A percentile compares a stretch with the other conserved stretches of the same genome.
phyloP scores from a whole-genome alignment of 768 basidiomycete species.

The Tylopilus vinaceipallidus region DNA sequence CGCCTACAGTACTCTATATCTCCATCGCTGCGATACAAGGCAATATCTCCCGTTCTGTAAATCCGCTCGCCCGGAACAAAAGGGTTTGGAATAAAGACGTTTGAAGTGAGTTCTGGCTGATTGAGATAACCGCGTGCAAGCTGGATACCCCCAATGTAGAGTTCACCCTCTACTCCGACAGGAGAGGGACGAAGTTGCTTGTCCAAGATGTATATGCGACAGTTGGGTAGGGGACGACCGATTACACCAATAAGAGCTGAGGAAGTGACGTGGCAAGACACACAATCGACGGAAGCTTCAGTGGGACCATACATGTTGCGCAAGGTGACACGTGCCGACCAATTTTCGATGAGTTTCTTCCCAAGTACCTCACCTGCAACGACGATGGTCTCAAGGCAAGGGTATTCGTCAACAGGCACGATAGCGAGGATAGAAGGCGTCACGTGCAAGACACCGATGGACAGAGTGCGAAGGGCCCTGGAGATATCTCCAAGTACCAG shows the following conservation, averaged over 20 bases:
- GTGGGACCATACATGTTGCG: constrained; percentile 37
- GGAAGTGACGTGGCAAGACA: constrained; percentile 25
- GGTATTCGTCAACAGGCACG: constrained; percentile 25
- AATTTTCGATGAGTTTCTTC: constrained; percentile 24
- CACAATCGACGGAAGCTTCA: constrained; percentile 31
- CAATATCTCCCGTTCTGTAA: constrained; percentile 33
- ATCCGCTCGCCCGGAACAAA: constrained; percentile 30
- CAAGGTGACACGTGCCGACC: constrained; percentile 24
- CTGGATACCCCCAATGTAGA: constrained; percentile 22
- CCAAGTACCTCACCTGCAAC: constrained; percentile 25
- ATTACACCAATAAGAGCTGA: constrained; percentile 23
- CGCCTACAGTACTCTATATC: constrained; percentile 34
- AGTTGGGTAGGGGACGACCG: constrained; percentile 32
- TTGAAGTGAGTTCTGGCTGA: constrained; percentile 27
- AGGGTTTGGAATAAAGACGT: constrained; percentile 30
- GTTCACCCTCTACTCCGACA: constrained; percentile 28
- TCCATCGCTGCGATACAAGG: constrained; percentile 27
- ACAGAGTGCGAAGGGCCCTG: constrained; percentile 27
- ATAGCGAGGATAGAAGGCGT: constrained; percentile 32
- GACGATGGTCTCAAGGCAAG: constrained; percentile 28
- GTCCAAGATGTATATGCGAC: constrained; percentile 30
- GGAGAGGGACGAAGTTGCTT: constrained; percentile 27
- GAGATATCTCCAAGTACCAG: constrained; percentile 31
- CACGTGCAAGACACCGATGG: constrained; percentile 25
- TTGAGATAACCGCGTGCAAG: constrained; percentile 24